phyloP scores from a whole-genome alignment of 2,329 filamentous ascomycete genomes.

The Exophiala spinifera region DNA sequence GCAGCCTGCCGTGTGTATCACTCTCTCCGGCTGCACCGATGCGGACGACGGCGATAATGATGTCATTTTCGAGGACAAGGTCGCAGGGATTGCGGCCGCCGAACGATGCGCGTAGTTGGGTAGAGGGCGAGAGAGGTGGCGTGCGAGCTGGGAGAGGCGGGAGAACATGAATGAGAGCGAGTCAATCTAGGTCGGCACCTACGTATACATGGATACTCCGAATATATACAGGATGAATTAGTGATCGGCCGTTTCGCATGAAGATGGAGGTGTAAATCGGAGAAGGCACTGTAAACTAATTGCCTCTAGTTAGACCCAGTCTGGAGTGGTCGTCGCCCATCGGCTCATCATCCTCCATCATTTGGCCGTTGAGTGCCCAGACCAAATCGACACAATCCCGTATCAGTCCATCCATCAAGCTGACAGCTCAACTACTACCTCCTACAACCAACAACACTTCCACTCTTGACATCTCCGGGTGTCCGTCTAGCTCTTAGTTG shows the following conservation, averaged over 20 bases:
- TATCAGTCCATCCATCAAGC: neutral
- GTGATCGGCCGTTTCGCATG: neutral
- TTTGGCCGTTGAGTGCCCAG: too few relatives aligned
- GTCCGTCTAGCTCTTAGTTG: too few relatives aligned
- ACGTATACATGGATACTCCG: too few relatives aligned
- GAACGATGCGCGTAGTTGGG: slow-evolving; percentile 56
- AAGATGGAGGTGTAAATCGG: neutral
- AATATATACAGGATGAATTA: too few relatives aligned
- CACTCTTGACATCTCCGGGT: too few relatives aligned
- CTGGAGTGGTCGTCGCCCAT: neutral
- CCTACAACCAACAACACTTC: too few relatives aligned
- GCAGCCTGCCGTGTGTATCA: slow-evolving; percentile 85
- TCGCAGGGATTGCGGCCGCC: slow-evolving; percentile 35
- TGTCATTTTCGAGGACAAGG: slow-evolving; percentile 38
- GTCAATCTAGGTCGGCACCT: too few relatives aligned
- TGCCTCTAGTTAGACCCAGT: too few relatives aligned
- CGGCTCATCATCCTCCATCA: too few relatives aligned
- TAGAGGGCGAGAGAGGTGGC: slow-evolving; percentile 65
- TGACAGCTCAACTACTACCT: slow-evolving; percentile 1
- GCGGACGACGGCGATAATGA: slow-evolving; percentile 37
- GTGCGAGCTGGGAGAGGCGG: slow-evolving; percentile 68
- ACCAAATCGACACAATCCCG: too few relatives aligned
- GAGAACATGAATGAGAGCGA: slow-evolving; percentile 63
- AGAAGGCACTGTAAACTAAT: too few relatives aligned
- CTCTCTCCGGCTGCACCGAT: slow-evolving; percentile 41